phyloP scores from a whole-genome alignment of 441 rosid species.

The Arabidopsis hybrid region DNA sequence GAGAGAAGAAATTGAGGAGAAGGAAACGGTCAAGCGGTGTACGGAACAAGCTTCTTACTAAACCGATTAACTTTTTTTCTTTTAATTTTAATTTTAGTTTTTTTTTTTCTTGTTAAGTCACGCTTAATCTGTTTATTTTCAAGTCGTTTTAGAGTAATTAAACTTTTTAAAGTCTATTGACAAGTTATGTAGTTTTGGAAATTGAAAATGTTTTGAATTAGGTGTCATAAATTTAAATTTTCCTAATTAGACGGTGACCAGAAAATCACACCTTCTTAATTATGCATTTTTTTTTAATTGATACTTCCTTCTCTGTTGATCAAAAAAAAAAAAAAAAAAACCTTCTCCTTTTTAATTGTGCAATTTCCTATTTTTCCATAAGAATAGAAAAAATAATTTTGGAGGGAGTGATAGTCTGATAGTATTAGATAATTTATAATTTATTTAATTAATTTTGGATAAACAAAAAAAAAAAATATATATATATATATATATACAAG shows the following conservation, averaged over 20 bases:
- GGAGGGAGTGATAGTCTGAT: background rate
- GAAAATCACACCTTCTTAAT: conserved; percentile 13
- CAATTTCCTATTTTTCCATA: background rate
- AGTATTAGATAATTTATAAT: background rate
- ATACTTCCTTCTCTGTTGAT: background rate
- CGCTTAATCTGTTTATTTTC: conserved; percentile 7
- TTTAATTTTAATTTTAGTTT: background rate
- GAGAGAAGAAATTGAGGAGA: conserved; percentile 20
- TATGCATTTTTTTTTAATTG: background rate
- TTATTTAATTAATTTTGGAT: background rate
- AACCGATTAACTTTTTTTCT: background rate
- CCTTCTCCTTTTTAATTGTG: background rate
- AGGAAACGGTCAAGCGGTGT: conserved; percentile 43
- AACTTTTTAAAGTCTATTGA: too few relatives aligned
- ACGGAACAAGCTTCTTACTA: conserved; percentile 38
- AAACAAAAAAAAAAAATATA: too few relatives aligned
- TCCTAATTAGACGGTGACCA: background rate
- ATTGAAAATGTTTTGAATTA: background rate
- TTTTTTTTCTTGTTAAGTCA: conserved; percentile 25
- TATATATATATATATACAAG: too few relatives aligned
- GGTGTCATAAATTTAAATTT: background rate
- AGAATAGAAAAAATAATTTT: background rate
- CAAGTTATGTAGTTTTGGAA: background rate
- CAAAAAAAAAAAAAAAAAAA: too few relatives aligned
- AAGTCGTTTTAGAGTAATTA: background rate